Evolutionary conservation across 768 basidiomycete genomes (phyloP), one percentile per base, ranked within the genome.

Genomic region (Favolaschia claudopus): DNA sequence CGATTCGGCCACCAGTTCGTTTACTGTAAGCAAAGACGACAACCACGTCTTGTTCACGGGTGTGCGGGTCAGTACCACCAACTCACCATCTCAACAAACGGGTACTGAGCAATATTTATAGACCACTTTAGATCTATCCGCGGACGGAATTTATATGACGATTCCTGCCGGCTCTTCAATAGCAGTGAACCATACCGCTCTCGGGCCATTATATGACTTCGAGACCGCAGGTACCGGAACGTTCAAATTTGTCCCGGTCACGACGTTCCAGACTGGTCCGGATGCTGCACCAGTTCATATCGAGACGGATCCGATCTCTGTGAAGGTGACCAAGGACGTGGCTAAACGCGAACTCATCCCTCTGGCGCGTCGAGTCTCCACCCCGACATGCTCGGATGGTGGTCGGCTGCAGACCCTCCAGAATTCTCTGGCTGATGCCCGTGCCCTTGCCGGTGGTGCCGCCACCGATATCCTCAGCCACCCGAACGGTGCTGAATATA

Each of bases 161-260:
- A 62, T 62, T 37, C 52, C 60, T 10, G 60, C 60, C 17, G 60
- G 60, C 19, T 49, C 51, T 2, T 62, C 60, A 34, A n/a, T 62
- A 25, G 55, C 60, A 12, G 55, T 62, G 13, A 62, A 62, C 42
- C 60, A 62, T 36, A 56, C 55, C 49, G 58, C 14, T 12, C 40
- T 62, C 19, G 48, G 54, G 9, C 45, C 60, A 2, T 34, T 55
- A 29, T 62, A 56, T 43, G 60, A 62, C 47, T 62, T 62, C 36
- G 32, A 40, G 48, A 40, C 46, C 25, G 36, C 29, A 27, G 60
- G 54, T 29, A 52, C 55, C 17, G 60, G 60, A 13, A 58, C 60
- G 3, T 62, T 51, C 49, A 32, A 17, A 19, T 56, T 62, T 34
- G 37, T 55, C 6, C 55, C 54, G n/a, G 24, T 34, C 28, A 25